Evolutionary conservation across 192 early-diverging fungal species (phyloP).

Genomic region (Coemansia sp.): DNA sequence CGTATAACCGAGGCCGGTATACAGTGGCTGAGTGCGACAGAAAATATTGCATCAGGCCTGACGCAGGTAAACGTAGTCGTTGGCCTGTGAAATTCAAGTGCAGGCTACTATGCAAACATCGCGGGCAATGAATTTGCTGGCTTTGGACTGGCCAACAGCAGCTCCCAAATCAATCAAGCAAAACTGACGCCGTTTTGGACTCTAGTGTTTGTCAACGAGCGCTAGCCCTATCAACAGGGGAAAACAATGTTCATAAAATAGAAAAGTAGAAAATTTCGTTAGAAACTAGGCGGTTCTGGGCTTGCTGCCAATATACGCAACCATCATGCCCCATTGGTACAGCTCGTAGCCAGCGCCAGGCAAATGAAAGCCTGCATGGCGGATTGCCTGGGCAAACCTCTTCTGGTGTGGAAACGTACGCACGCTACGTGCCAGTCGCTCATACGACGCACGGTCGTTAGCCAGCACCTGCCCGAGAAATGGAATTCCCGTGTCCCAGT

Average conservation of each 20-base stretch:
- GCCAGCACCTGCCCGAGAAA: conserved; percentile 73
- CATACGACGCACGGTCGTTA: conserved; percentile 82
- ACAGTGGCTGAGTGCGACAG: conserved; percentile 21
- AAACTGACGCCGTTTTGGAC: conserved; percentile 29
- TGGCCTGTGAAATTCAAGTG: conserved; percentile 13
- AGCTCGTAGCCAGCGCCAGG: conserved; percentile 79
- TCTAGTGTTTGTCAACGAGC: conserved; percentile 25
- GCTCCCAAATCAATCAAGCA: neutral
- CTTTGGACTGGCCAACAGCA: conserved; percentile 26
- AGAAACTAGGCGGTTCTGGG: conserved; percentile 7
- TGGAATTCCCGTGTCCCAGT: conserved; percentile 89
- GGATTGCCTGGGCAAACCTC: conserved; percentile 81
- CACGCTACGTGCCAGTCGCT: conserved; percentile 88
- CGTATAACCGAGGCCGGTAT: conserved; percentile 26
- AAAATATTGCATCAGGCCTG: conserved; percentile 34
- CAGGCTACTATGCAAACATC: conserved; percentile 38
- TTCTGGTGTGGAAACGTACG: conserved; percentile 83
- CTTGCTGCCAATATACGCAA: conserved; percentile 26
- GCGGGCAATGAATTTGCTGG: conserved; percentile 34
- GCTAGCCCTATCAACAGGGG: too few species aligned
- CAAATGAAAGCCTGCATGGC: conserved; percentile 77
- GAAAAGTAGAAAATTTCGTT: conserved; percentile 1
- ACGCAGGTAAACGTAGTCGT: conserved; percentile 15
- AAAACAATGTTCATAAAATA: neutral
- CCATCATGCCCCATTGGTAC: conserved; percentile 34